Conservation (phyloP, 345 rosid genomes). For the Diplotaxis tenuifolia region DNA sequence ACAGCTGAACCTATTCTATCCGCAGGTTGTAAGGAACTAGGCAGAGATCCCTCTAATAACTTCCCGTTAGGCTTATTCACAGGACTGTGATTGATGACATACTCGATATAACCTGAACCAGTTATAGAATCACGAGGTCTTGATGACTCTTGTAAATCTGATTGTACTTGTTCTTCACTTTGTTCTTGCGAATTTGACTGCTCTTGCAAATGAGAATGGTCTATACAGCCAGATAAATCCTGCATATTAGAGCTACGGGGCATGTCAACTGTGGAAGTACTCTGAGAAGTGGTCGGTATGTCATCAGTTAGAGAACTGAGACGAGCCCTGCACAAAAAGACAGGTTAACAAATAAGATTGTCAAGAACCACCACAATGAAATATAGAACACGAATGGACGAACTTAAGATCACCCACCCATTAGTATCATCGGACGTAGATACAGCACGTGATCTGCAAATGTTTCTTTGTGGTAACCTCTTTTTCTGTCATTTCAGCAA, state of each 20-base stretch:
- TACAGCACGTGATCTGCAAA: constrained; percentile 34
- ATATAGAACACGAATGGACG: constrained; percentile 8
- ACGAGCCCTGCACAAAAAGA: constrained; percentile 20
- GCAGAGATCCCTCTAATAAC: constrained; percentile 44
- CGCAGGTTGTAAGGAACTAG: constrained; percentile 39
- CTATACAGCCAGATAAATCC: constrained; percentile 26
- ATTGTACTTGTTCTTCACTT: constrained; percentile 29
- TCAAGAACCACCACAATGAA: not conserved
- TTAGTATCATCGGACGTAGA: constrained; percentile 36
- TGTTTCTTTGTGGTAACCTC: constrained; percentile 34
- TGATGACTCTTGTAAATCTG: constrained; percentile 39
- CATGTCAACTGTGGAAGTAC: constrained; percentile 38
- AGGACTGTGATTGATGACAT: constrained; percentile 51
- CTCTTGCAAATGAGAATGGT: constrained; percentile 31
- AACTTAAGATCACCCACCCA: constrained; percentile 31
- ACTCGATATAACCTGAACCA: constrained; percentile 65
- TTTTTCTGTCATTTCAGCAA: constrained; percentile 32
- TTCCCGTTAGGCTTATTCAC: constrained; percentile 50
- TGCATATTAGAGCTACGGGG: constrained; percentile 35
- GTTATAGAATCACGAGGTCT: constrained; percentile 57
- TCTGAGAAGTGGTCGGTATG: constrained; percentile 27
- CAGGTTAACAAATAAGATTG: constrained; percentile 8
- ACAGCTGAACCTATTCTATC: constrained; percentile 43
- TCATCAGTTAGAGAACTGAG: constrained; percentile 31
- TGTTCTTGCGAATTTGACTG: constrained; percentile 21